Base-by-base conservation (phyloP, 805 yeast species). In the Pichia exigua region DNA sequence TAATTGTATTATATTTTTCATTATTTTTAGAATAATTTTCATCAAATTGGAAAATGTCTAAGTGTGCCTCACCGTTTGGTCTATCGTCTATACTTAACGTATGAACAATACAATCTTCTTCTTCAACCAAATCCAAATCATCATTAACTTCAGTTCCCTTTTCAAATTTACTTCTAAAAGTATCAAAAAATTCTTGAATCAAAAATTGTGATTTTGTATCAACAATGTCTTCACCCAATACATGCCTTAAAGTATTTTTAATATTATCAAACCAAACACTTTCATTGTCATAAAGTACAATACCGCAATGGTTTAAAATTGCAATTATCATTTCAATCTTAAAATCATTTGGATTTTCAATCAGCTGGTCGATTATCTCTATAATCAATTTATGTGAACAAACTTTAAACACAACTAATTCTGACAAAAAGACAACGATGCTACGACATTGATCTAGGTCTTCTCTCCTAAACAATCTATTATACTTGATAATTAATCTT, bases 351-450 rank as follows among this genome's bases (percentile, higher is more conserved):
- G 70, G 68, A 0, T 58, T 57, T 28, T 73, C 69, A 50, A 81
- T 58, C 27, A 84, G 58, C 21, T 79, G 54, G 46, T 75, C 73
- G 18, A 80, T 50, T 1, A 84, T 63, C 59, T 85, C 83, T n/a
- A 82, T 66, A 0, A 72, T 66, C 4, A 83, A 57, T 21, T 77
- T 68, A 49, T 77, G 83, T 55, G 81, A 79, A 13, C 76, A 67
- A 1, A 89, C 85, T 47, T 73, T 77, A 57, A 78, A 83, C 58
- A 83, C 83, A 47, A 79, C 76, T 47, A 90, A 68, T 44, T 81
- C 83, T 3, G 85, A 80, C 17, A 89, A 47, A 55, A 89, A 81
- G 4, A 69, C 55, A 0, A 75, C 63, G 22, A 78, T 62, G 8
- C 77, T 65, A 8, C 72, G 61, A 47, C 84, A 77, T 5, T 63